Evolutionary conservation across 2,329 filamentous ascomycete species (phyloP), one percentile per base, ranked within the genome.

Genomic region (Cladosporium phlei): DNA sequence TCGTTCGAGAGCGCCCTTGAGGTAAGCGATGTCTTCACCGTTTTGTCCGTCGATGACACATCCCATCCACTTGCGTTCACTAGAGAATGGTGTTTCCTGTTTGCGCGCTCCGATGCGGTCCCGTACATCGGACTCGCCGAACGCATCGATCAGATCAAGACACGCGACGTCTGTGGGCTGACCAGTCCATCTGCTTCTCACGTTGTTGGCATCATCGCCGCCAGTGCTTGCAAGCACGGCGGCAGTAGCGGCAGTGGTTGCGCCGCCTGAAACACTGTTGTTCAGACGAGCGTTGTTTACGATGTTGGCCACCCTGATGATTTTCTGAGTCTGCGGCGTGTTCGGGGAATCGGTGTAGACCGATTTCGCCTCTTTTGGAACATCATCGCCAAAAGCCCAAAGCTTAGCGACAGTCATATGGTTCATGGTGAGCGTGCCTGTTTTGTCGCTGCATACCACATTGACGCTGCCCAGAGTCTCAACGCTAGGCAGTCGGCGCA

Each of bases 371-470:
- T 82, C 76, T 27, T 80, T 72, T 5, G 80, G 76, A 14, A 5
- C 11, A 47, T 70, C 64, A 5, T 67, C 55, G 33, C 79, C 77
- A 65, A 95, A 95, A 64, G 91, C 87, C 93, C 93, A 98, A 74
- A 98, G 83, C 62, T 93, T 95, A 12, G 89, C 90, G 0, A 89
- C 89, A 1, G 93, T 95, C 93, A 98, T 97, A 64, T 98, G 93
- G 63, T 97, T 98, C 63, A 90, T 89, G 0, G 93, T 98, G 51
- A 98, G 72, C 1, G 93, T 98, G 24, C 91, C 88, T 33, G 93
- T 98, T 71, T 98, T 98, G 73, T 98, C 93, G 56, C 89, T 96
- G 71, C 94, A 98, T 5, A 98, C 88, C n/a, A 98, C 90, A 60
- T 97, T 98, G 49, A 98, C 93, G n/a, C 90, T 96, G 7, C 94